These are phyloP conservation scores for Yamadazyma paraphyllophila DNA, from an alignment of 805 yeast genomes.

Conservation along the genomic window DNA sequence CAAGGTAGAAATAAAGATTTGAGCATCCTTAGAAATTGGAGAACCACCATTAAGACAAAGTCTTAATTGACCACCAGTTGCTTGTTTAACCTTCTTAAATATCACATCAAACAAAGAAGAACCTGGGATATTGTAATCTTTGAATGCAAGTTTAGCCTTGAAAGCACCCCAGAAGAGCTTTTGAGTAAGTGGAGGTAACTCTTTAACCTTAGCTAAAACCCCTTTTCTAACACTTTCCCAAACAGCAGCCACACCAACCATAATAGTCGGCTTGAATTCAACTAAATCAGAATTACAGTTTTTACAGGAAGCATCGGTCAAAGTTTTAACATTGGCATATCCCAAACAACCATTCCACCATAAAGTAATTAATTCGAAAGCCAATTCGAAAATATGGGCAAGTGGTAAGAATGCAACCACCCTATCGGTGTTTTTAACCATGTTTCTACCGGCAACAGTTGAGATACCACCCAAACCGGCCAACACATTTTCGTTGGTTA, in stretches of 20 bases:
- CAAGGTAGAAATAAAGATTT: constrained; percentile 70
- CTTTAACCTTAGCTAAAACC: constrained; percentile 68
- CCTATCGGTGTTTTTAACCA: constrained; percentile 59
- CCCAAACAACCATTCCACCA: constrained; percentile 92
- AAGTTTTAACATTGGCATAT: constrained; percentile 89
- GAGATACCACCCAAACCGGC: constrained; percentile 87
- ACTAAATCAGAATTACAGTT: constrained; percentile 88
- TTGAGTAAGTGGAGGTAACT: constrained; percentile 64
- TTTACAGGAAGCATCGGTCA: constrained; percentile 75
- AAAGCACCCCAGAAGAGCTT: constrained; percentile 88
- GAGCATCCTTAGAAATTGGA: constrained; percentile 78
- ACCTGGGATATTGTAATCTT: constrained; percentile 71
- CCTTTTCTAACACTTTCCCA: constrained; percentile 98
- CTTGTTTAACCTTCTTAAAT: constrained; percentile 85
- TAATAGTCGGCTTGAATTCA: constrained; percentile 83
- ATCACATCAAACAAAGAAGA: constrained; percentile 69
- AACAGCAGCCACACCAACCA: constrained; percentile 99
- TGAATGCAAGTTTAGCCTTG: constrained; percentile 65
- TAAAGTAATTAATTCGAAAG: constrained; percentile 73
- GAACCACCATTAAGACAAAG: constrained; percentile 88
- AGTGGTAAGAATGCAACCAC: constrained; percentile 87
- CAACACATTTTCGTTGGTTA: constrained; percentile 63
- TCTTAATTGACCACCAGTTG: constrained; percentile 89
- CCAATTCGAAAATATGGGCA: constrained; percentile 94
- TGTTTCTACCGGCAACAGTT: constrained; percentile 52